Evolutionary conservation across 75 land plant species (phyloP).

Genomic region (Larix kaempferi): DNA sequence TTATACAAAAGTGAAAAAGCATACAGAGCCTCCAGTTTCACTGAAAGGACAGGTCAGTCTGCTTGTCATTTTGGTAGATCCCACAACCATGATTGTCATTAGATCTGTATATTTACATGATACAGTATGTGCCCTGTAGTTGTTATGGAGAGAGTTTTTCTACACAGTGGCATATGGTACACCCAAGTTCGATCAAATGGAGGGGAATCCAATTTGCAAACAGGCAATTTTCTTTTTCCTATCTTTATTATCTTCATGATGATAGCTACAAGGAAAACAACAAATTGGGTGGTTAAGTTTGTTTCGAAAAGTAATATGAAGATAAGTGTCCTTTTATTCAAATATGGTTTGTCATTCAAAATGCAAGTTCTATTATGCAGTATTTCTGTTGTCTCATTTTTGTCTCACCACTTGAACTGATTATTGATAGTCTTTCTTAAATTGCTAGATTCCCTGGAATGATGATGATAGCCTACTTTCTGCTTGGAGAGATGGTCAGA

Average conservation of each 20-base stretch:
- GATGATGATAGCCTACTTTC: slow-evolving; percentile 61
- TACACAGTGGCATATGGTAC: slow-evolving; percentile 86
- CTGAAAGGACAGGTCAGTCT: slow-evolving; percentile 80
- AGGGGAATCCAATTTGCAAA: slow-evolving; percentile 81
- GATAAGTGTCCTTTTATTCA: too few species aligned
- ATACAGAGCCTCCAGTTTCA: slow-evolving; percentile 87
- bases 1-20: slow-evolving; percentile 41
- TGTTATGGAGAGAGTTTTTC: slow-evolving; percentile 94
- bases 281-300: too few species aligned
- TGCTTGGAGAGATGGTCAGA: slow-evolving; percentile 86
- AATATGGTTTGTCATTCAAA: too few species aligned
- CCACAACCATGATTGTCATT: not conserved
- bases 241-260: not conserved
- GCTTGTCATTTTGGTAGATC: not conserved
- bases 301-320: too few species aligned
- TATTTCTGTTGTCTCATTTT: too few species aligned
- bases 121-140: slow-evolving; percentile 23
- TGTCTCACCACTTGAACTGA: too few species aligned
- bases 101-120: not conserved
- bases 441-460: slow-evolving; percentile 78
- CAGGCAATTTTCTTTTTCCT: slow-evolving; percentile 42
- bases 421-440: not conserved
- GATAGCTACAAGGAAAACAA: not conserved
- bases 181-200: slow-evolving; percentile 88
- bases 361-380: too few species aligned